phyloP scores from a whole-genome alignment of 2,329 filamentous ascomycete genomes.

The Lasiodiplodia theobromae region DNA sequence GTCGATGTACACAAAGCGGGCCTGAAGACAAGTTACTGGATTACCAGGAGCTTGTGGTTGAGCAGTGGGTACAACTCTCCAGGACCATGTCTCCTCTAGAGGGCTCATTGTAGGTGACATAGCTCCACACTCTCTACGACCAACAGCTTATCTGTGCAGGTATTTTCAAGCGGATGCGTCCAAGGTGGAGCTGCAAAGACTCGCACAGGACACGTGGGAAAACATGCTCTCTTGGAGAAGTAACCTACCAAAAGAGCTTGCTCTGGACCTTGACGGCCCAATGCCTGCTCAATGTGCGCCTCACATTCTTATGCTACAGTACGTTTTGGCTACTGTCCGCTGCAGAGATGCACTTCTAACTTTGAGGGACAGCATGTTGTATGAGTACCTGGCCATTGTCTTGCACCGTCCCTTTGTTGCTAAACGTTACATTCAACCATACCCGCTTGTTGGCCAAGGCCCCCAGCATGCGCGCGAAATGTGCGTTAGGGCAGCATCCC shows the following conservation, averaged over 20 bases:
- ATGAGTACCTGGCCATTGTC: slow-evolving; percentile 53
- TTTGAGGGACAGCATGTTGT: slow-evolving; percentile 46
- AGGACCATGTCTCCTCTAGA: slow-evolving; percentile 11
- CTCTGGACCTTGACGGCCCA: neutral
- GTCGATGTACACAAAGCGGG: neutral
- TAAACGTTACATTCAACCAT: slow-evolving; percentile 51
- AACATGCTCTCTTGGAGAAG: neutral
- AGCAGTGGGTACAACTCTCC: neutral
- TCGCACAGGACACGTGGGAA: neutral
- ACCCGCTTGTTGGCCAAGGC: slow-evolving; percentile 50
- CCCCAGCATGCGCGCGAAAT: slow-evolving; percentile 52
- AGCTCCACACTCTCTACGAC: no score
- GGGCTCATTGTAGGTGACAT: neutral
- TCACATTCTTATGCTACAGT: slow-evolving; percentile 7
- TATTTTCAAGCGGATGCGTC: slow-evolving; percentile 8
- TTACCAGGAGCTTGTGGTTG: neutral
- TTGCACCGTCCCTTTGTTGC: slow-evolving; percentile 55
- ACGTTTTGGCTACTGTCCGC: neutral
- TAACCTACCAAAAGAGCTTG: slow-evolving; percentile 4
- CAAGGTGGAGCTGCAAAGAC: neutral
- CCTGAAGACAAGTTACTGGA: neutral
- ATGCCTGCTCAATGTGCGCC: slow-evolving; percentile 3
- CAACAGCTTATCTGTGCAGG: neutral
- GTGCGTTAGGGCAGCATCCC: slow-evolving; percentile 51
- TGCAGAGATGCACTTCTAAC: neutral